phyloP scores from a whole-genome alignment of 2,329 filamentous ascomycete genomes.

The Claviceps sp. region DNA sequence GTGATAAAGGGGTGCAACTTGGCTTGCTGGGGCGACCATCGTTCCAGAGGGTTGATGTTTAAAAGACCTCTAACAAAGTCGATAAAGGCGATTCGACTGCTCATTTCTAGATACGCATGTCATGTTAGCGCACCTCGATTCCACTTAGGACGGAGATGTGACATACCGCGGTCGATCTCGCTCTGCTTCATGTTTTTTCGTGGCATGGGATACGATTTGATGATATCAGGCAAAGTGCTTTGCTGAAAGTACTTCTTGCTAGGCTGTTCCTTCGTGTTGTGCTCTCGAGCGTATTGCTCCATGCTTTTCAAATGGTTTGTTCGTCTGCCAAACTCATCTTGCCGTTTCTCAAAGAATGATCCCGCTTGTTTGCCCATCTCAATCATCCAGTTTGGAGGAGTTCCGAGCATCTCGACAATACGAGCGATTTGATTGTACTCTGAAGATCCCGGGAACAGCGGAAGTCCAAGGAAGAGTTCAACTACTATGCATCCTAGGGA shows the following conservation, averaged over 20 bases:
- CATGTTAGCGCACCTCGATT: neutral
- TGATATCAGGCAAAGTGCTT: conserved; percentile 88
- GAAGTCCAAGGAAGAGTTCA: conserved; percentile 87
- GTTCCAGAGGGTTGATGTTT: conserved; percentile 87
- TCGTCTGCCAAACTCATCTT: conserved; percentile 83
- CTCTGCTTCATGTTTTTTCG: conserved; percentile 98
- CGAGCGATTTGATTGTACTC: conserved; percentile 97
- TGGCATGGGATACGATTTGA: conserved; percentile 95
- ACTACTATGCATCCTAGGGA: conserved; percentile 97
- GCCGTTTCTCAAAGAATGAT: conserved; percentile 88
- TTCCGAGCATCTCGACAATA: conserved; percentile 95
- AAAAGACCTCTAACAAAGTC: conserved; percentile 91
- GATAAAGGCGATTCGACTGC: conserved; percentile 92
- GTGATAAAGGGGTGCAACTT: conserved; percentile 98
- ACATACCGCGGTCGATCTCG: conserved; percentile 81
- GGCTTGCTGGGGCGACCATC: conserved; percentile 96
- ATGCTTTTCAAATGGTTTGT: conserved; percentile 90
- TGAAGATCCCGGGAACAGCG: conserved; percentile 89
- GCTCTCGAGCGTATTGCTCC: conserved; percentile 94
- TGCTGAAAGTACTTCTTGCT: conserved; percentile 99
- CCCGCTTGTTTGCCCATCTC: conserved; percentile 97
- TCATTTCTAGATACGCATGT: conserved; percentile 61
- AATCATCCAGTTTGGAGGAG: conserved; percentile 97
- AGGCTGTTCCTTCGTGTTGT: conserved; percentile 92
- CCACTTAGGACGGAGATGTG: neutral